These are phyloP conservation scores for Sistotremastrum suecicum DNA, from an alignment of 768 basidiomycete genomes.

Conservation along the genomic window DNA sequence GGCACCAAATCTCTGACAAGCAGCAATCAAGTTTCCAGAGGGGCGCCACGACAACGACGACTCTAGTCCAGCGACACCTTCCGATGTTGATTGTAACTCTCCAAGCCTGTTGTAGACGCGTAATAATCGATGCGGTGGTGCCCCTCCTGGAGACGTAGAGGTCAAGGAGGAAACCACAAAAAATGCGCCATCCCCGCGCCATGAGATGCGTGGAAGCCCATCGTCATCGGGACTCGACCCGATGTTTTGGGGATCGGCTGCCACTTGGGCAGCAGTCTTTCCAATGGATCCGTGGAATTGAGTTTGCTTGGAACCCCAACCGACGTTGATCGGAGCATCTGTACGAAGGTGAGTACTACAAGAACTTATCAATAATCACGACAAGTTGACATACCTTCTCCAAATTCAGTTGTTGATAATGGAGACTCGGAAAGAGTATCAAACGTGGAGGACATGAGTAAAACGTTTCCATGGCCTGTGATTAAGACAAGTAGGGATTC, in stretches of 20 bases:
- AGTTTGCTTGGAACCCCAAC: constrained; percentile 94
- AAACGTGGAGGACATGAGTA: constrained; percentile 81
- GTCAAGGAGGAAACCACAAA: constrained; percentile 77
- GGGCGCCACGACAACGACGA: constrained; percentile 75
- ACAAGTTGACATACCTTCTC: constrained; percentile 48
- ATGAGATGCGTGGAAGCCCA: constrained; percentile 56
- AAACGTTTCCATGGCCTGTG: constrained; percentile 69
- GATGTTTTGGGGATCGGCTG: constrained; percentile 21
- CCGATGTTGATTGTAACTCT: constrained; percentile 69
- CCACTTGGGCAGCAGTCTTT: constrained; percentile 59
- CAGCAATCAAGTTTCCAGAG: constrained; percentile 72
- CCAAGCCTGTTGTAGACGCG: constrained; percentile 68
- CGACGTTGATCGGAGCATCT: constrained; percentile 90
- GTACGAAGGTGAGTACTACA: constrained; percentile 4
- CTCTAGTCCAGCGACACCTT: constrained; percentile 72
- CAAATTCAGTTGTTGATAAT: constrained; percentile 64
- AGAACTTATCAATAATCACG: background rate
- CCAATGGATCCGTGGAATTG: constrained; percentile 96
- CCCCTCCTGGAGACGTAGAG: constrained; percentile 12
- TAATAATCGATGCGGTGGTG: constrained; percentile 27
- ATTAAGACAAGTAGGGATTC: constrained; percentile 72
- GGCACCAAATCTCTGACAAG: constrained; percentile 70
- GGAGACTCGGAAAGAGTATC: constrained; percentile 74
- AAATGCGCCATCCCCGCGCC: constrained; percentile 87
- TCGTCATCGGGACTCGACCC: constrained; percentile 63